Base-by-base conservation (phyloP, 2,329 filamentous ascomycete species). In the Microsporum ferrugineum region DNA sequence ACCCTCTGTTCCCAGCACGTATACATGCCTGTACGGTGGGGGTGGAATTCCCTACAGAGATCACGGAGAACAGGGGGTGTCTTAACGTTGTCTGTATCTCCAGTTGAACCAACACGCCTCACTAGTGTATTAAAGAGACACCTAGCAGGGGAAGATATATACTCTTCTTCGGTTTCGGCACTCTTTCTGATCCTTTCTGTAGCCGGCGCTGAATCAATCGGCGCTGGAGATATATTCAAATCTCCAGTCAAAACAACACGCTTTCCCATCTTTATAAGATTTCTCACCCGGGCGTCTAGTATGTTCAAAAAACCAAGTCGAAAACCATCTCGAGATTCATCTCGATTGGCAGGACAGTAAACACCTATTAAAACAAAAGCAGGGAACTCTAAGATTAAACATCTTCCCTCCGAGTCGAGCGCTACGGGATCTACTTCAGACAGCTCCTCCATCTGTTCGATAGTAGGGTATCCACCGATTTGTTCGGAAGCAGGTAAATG, bases 1-100 rank as follows among this genome's bases (percentile, higher is more conserved):
- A 91, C 88, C 71, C 88, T 91, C 58, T 89, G 91, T 65, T 97
- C 91, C 92, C 92, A 97, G 72, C 92, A 96, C 0, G 94, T 97
- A 72, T 90, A 97, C 94, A 99, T 97, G 63, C 90, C 90, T 64
- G 80, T 79, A 43, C 94, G 82, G n/a, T 78, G 75, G 0, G 89
- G 88, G 69, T 96, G 88, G 69, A 91, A 95, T 31, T 82, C 83
- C 57, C 94, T 83, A 67, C 88, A 91, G 17, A 95, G 78, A 75
- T 99, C 94, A 82, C 87, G 89, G 45, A 97, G 76, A 1, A 91
- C 82, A 1, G 89, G 84, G 10, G 79, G 68, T 70, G 91, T 86
- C 65, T 88, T 80, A 0, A 83, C 86, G 67, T 85, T 77, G 62
- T 94, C 89, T 62, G 84, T 81, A 39, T 82, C 75, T 0, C 86